phyloP scores from a whole-genome alignment of 345 rosid genomes.

The Populus nigra region DNA sequence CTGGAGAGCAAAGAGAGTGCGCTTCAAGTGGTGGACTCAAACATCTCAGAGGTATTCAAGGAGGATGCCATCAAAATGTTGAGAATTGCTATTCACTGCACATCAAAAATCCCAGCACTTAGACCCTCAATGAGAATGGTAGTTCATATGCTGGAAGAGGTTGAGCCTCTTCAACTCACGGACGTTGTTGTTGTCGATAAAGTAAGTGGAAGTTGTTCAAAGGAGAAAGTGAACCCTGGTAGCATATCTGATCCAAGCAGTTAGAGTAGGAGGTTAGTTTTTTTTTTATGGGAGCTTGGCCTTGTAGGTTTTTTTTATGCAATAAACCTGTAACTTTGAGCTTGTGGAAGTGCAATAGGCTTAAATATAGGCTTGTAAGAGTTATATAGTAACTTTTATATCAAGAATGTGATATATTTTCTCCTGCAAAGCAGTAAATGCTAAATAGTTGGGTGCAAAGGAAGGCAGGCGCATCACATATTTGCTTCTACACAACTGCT shows the following conservation, averaged over 20 bases:
- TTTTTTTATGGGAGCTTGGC: not conserved
- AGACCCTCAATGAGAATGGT: slow-evolving; percentile 82
- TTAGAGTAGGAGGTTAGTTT: not conserved
- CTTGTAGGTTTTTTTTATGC: not conserved
- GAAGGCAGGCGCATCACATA: too few relatives aligned
- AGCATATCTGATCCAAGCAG: not conserved
- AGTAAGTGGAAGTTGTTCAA: slow-evolving; percentile 9
- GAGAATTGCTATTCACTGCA: slow-evolving; percentile 62
- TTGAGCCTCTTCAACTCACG: slow-evolving; percentile 37
- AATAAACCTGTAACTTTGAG: not conserved
- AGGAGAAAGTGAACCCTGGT: not conserved
- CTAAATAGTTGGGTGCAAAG: too few relatives aligned
- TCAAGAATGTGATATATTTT: not conserved
- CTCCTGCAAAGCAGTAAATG: not conserved
- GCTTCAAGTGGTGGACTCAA: slow-evolving; percentile 47
- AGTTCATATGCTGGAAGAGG: slow-evolving; percentile 76
- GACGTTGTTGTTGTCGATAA: slow-evolving; percentile 22
- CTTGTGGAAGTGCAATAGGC: not conserved
- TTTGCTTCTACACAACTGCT: too few relatives aligned
- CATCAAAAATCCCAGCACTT: slow-evolving; percentile 47
- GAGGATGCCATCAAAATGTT: slow-evolving; percentile 58
- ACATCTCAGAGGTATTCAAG: slow-evolving; percentile 37
- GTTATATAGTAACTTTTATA: too few relatives aligned
- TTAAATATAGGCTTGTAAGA: not conserved
- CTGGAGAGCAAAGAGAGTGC: slow-evolving; percentile 38